phyloP scores from a whole-genome alignment of 2,329 filamentous ascomycete species.

The Aspergillus aculeatus region DNA sequence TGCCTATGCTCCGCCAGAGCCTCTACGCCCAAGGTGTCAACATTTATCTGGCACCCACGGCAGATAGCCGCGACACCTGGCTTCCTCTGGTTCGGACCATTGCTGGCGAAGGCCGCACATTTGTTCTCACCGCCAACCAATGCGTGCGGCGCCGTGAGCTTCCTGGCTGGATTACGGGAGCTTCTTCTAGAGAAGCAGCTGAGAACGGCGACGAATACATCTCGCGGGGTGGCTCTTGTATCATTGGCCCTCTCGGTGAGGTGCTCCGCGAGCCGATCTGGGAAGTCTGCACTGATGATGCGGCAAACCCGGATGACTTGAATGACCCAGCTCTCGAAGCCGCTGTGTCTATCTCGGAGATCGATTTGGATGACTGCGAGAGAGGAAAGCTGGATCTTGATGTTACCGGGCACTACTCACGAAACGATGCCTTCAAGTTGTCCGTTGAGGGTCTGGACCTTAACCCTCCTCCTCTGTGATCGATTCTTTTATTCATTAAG shows the following conservation, averaged over 20 bases:
- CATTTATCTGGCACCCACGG: slow-evolving; percentile 85
- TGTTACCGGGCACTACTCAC: slow-evolving; percentile 79
- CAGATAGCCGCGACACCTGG: slow-evolving; percentile 83
- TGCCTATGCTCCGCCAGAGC: slow-evolving; percentile 80
- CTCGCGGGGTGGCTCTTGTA: slow-evolving; percentile 70
- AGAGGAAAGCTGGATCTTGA: slow-evolving; percentile 79
- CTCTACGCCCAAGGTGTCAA: slow-evolving; percentile 91
- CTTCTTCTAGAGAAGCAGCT: slow-evolving; percentile 8
- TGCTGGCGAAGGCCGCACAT: slow-evolving; percentile 76
- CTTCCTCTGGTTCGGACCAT: slow-evolving; percentile 76
- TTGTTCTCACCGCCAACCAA: slow-evolving; percentile 84
- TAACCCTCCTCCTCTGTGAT: slow-evolving; percentile 51
- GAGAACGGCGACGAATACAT: slow-evolving; percentile 5
- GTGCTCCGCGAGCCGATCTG: slow-evolving; percentile 78
- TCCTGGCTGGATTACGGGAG: slow-evolving; percentile 55
- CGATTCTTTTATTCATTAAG: not conserved
- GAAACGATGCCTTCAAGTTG: slow-evolving; percentile 64
- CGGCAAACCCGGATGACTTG: slow-evolving; percentile 54
- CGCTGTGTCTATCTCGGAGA: slow-evolving; percentile 66
- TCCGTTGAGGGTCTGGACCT: slow-evolving; percentile 61
- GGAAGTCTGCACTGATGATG: slow-evolving; percentile 55
- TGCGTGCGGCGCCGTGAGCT: slow-evolving; percentile 63
- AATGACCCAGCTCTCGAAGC: slow-evolving; percentile 17
- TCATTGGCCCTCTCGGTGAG: slow-evolving; percentile 76
- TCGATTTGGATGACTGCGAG: slow-evolving; percentile 86